These are phyloP conservation scores for Candida buenavistaensis DNA, from an alignment of 1,139 yeast genomes.

Conservation along the genomic window DNA sequence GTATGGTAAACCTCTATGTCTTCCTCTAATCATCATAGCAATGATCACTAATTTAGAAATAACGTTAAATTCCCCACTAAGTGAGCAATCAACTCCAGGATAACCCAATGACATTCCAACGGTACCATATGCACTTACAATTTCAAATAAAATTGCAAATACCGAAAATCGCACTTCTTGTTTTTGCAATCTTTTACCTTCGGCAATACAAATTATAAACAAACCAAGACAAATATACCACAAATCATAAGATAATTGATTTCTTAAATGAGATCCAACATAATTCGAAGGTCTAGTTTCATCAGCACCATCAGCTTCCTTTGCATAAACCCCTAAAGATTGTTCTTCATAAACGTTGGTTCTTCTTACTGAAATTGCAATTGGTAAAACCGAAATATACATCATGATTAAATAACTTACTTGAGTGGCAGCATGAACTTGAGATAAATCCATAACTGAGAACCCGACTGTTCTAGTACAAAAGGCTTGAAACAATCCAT, in stretches of 20 bases:
- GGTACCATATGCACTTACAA: slow-evolving; percentile 93
- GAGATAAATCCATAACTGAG: slow-evolving; percentile 63
- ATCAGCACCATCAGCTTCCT: slow-evolving; percentile 29
- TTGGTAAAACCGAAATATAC: slow-evolving; percentile 94
- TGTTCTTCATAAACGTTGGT: slow-evolving; percentile 98
- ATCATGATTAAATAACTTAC: slow-evolving; percentile 95
- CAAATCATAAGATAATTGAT: slow-evolving; percentile 88
- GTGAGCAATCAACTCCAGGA: slow-evolving; percentile 64
- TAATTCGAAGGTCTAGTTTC: slow-evolving; percentile 55
- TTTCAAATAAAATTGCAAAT: slow-evolving; percentile 79
- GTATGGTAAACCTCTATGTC: slow-evolving; percentile 96
- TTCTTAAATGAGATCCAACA: slow-evolving; percentile 84
- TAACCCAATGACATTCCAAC: slow-evolving; percentile 91
- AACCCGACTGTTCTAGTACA: slow-evolving; percentile 96
- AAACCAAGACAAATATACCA: slow-evolving; percentile 91
- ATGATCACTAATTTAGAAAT: slow-evolving; percentile 82
- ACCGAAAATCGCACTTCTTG: slow-evolving; percentile 56
- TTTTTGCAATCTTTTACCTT: slow-evolving; percentile 59
- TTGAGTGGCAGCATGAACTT: slow-evolving; percentile 85
- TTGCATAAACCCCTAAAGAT: slow-evolving; percentile 79
- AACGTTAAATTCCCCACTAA: slow-evolving; percentile 68
- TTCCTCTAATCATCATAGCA: slow-evolving; percentile 90
- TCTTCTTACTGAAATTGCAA: slow-evolving; percentile 93
- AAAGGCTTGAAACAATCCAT: slow-evolving; percentile 88
- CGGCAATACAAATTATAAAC: slow-evolving; percentile 83